phyloP scores from a whole-genome alignment of 139 green algal genomes.

The Chlorella sp. region DNA sequence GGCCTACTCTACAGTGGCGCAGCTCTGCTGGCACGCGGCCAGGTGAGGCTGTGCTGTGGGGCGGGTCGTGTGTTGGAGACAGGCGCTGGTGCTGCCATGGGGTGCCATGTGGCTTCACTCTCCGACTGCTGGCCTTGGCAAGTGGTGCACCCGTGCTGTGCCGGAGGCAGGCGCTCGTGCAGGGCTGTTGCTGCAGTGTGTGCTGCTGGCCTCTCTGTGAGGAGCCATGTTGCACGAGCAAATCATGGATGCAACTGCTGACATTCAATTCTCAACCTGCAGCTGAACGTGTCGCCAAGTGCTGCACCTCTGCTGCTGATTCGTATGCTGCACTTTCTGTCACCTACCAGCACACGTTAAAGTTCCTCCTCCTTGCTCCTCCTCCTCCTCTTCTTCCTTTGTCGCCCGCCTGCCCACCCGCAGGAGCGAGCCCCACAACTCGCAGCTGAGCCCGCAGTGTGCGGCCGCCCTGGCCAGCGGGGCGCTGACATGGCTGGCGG shows the following conservation, averaged over 20 bases:
- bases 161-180: neutral
- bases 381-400: neutral
- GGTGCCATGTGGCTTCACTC: too few species aligned
- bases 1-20: conserved; percentile 37
- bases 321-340: too few species aligned
- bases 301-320: too few species aligned
- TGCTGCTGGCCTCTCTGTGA: too few species aligned
- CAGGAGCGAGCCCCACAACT: neutral
- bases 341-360: too few species aligned
- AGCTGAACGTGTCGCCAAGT: too few species aligned
- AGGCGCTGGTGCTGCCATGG: neutral
- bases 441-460: conserved; percentile 26
- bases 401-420: neutral
- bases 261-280: too few species aligned
- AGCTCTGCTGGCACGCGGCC: conserved; percentile 46
- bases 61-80: neutral
- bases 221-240: too few species aligned
- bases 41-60: neutral
- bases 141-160: neutral
- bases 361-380: too few species aligned
- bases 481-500: conserved; percentile 8
- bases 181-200: too few species aligned
- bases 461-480: neutral
- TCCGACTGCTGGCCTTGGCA: too few species aligned
- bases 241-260: too few species aligned